Percentiles rank a stretch among this genome's conserved stretches.
Evolutionary conservation across 208 protist genomes (phyloP).

Genomic region (Leptomonas pyrrhocoris): DNA sequence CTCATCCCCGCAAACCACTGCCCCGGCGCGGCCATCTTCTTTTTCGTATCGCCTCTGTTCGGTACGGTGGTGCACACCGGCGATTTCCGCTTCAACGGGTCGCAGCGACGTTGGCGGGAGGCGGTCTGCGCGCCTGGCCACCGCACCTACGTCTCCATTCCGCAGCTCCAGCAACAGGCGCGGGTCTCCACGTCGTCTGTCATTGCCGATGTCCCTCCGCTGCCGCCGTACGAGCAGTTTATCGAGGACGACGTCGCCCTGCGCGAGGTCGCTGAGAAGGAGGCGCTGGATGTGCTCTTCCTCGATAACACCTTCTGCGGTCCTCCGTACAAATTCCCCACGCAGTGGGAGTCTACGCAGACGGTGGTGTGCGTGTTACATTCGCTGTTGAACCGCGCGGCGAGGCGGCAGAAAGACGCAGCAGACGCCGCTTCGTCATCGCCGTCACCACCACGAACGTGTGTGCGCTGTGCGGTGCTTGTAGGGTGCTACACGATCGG

Average conservation of each 20-base stretch:
- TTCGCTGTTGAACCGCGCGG: conserved; percentile 39
- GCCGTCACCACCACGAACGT: background rate
- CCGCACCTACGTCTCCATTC: conserved; percentile 9
- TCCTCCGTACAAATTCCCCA: conserved; percentile 78
- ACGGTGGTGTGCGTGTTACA: conserved; percentile 55
- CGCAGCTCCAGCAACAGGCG: background rate
- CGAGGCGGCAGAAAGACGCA: background rate
- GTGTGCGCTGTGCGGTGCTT: conserved; percentile 69
- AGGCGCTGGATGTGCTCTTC: conserved; percentile 77
- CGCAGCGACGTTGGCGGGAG: conserved; percentile 22
- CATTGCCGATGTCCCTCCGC: background rate
- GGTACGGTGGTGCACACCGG: conserved; percentile 89
- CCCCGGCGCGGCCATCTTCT: conserved; percentile 89
- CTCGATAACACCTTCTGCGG: conserved; percentile 95
- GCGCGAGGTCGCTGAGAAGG: conserved; percentile 28
- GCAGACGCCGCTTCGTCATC: background rate
- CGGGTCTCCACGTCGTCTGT: background rate
- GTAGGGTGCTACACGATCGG: conserved; percentile 91
- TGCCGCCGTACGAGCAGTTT: conserved; percentile 55
- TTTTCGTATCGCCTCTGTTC: conserved; percentile 69
- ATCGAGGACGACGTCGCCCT: conserved; percentile 64
- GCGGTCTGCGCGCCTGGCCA: conserved; percentile 5
- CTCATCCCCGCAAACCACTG: conserved; percentile 92
- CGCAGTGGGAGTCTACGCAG: conserved; percentile 57
- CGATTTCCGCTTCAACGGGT: conserved; percentile 91